Evolutionary conservation across 2,329 filamentous ascomycete genomes (phyloP).

Genomic region (Lasiodiplodia sp.): DNA sequence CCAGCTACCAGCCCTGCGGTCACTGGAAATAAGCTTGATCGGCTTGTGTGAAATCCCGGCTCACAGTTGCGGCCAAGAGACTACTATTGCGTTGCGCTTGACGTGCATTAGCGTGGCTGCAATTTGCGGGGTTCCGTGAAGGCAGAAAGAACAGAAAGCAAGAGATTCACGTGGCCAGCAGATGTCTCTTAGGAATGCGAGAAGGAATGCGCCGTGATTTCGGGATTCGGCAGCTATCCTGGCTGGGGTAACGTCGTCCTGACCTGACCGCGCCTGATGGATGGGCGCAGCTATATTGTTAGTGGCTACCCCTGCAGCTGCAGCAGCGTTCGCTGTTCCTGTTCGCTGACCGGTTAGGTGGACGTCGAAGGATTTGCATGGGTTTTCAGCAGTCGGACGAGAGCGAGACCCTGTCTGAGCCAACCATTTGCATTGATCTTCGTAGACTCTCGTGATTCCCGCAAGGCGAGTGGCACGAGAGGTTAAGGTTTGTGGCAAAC

Average conservation of each 20-base stretch:
- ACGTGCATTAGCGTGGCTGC: constrained; percentile 17
- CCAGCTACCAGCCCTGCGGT: no score
- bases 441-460: constrained; percentile 4
- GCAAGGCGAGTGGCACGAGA: background rate
- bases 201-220: background rate
- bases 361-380: background rate
- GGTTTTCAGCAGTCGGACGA: background rate
- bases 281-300: background rate
- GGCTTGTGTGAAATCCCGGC: no score
- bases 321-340: background rate
- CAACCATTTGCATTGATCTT: background rate
- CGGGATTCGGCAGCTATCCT: background rate
- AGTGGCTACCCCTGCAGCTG: background rate
- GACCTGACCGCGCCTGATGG: constrained; percentile 1
- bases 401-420: background rate
- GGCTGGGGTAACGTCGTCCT: background rate
- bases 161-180: constrained; percentile 6
- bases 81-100: constrained; percentile 1
- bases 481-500: constrained; percentile 21
- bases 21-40: no score
- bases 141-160: background rate
- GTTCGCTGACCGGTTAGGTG: background rate
- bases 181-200: background rate
- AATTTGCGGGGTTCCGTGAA: constrained; percentile 1
- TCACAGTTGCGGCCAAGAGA: no score